phyloP scores from a whole-genome alignment of 306 rosid species.

The Crotalaria pallida region DNA sequence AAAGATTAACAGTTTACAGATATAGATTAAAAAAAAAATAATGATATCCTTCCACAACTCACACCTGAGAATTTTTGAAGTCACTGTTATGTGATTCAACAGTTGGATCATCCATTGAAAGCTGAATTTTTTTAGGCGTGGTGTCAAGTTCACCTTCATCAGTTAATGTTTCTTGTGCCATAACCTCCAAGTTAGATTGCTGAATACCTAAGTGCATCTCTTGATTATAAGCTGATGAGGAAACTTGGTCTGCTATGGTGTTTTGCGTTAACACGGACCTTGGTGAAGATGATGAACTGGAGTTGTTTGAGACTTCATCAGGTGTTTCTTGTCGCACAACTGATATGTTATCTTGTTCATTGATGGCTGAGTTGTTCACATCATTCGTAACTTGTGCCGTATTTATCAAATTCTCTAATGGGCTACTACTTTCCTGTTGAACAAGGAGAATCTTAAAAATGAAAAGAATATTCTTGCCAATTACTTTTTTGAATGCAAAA shows the following conservation, averaged over 20 bases:
- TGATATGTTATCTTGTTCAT: conserved; percentile 18
- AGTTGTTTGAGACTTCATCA: conserved; percentile 28
- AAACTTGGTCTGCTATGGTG: neutral
- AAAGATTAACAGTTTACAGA: neutral
- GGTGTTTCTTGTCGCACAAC: conserved; percentile 17
- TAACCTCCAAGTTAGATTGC: conserved; percentile 12
- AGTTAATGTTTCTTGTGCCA: conserved; percentile 8
- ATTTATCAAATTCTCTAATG: conserved; percentile 10
- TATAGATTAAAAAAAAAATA: neutral
- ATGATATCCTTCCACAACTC: neutral
- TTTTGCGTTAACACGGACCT: conserved; percentile 23
- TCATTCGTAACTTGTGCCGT: conserved; percentile 16
- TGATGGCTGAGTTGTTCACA: conserved; percentile 14
- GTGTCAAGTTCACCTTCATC: conserved; percentile 10
- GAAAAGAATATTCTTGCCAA: neutral
- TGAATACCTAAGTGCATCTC: neutral
- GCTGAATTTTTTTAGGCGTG: neutral
- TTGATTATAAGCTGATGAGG: conserved; percentile 15
- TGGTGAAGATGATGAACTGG: conserved; percentile 43
- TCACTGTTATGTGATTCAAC: conserved; percentile 19
- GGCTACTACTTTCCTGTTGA: conserved; percentile 32
- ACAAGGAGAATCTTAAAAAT: neutral
- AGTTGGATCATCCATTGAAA: neutral
- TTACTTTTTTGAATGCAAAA: neutral
- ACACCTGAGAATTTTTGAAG: conserved; percentile 35